Conservation (phyloP, 192 early-diverging fungal species). For the Cetraspora pellucida region DNA sequence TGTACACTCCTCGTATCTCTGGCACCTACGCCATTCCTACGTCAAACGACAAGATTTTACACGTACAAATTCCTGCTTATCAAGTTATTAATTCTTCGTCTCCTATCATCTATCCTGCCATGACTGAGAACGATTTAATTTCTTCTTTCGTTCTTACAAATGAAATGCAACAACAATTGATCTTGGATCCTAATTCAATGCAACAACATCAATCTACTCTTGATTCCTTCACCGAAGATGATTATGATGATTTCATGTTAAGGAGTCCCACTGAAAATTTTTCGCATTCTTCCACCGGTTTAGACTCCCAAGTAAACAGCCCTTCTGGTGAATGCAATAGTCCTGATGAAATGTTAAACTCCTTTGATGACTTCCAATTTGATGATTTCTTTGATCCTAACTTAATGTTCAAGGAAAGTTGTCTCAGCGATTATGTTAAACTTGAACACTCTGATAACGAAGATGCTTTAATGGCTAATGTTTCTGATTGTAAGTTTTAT, state of each 20-base stretch:
- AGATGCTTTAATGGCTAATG: too few species aligned
- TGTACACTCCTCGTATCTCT: background rate
- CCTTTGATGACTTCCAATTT: background rate
- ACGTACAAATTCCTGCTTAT: conserved; percentile 18
- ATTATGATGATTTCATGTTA: conserved; percentile 23
- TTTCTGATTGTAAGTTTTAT: too few species aligned
- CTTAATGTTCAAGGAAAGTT: background rate
- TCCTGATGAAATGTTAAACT: conserved; percentile 5
- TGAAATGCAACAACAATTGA: conserved; percentile 7
- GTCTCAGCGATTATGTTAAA: too few species aligned
- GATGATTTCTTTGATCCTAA: conserved; percentile 5
- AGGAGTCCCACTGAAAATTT: conserved; percentile 14
- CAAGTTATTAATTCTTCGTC: background rate
- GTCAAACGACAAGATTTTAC: conserved; percentile 17
- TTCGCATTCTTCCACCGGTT: conserved; percentile 3
- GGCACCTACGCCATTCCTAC: conserved; percentile 9
- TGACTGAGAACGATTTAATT: conserved; percentile 28
- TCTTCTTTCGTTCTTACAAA: conserved; percentile 3
- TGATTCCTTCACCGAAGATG: background rate
- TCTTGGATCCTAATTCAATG: background rate
- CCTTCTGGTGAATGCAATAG: conserved; percentile 19
- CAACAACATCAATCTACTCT: conserved; percentile 5
- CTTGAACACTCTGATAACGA: too few species aligned
- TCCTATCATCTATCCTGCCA: background rate
- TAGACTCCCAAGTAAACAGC: conserved; percentile 21